These are phyloP conservation scores for Aspergillus quadricinctus DNA, from an alignment of 2,329 filamentous ascomycete species.

Conservation along the genomic window DNA sequence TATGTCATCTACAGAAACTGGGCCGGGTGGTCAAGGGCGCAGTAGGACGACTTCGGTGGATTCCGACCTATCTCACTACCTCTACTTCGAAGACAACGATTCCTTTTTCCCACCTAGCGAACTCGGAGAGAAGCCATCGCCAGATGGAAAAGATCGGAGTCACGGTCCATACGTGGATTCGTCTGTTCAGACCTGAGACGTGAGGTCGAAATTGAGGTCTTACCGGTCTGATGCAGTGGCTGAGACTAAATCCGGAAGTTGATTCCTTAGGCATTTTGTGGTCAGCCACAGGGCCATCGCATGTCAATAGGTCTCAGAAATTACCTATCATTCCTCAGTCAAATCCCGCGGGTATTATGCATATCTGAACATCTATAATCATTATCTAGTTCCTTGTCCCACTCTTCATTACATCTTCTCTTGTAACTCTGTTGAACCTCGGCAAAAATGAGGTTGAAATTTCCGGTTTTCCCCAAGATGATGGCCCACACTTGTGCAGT, in stretches of 20 bases:
- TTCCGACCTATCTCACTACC: slow-evolving; percentile 26
- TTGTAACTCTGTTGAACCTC: neutral
- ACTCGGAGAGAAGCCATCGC: slow-evolving; percentile 18
- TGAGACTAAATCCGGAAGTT: neutral
- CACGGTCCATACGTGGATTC: neutral
- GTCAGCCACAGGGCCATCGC: neutral
- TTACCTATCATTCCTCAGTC: neutral
- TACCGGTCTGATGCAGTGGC: neutral
- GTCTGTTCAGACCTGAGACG: neutral
- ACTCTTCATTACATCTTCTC: neutral
- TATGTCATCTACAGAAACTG: neutral
- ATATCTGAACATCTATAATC: neutral
- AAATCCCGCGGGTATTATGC: neutral
- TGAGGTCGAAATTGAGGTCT: neutral
- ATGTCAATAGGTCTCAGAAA: neutral
- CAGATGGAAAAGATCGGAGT: neutral
- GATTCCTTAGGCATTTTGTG: neutral
- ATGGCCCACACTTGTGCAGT: neutral
- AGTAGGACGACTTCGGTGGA: slow-evolving; percentile 8
- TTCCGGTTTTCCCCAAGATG: neutral
- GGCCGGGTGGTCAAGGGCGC: neutral
- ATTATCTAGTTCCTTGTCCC: neutral
- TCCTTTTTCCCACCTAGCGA: slow-evolving; percentile 31
- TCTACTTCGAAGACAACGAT: slow-evolving; percentile 34
- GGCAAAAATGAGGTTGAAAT: neutral